Base-by-base conservation (phyloP, 2,329 filamentous ascomycete genomes). In the Ophiognomonia clavigignenti-juglandacearum region DNA sequence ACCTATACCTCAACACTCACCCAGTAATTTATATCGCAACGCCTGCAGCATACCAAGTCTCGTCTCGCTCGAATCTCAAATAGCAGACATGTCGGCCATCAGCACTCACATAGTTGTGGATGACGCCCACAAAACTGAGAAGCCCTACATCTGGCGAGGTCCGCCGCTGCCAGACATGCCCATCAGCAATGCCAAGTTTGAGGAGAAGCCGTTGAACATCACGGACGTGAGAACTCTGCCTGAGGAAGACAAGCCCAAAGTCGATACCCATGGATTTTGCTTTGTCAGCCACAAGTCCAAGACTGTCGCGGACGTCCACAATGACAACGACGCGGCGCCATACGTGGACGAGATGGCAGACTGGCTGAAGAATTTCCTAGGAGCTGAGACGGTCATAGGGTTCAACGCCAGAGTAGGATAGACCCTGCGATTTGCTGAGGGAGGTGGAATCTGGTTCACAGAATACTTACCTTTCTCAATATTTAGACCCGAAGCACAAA, bases 1-100 rank as follows among this genome's bases (percentile, higher is more conserved):
- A n/a, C n/a, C n/a, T n/a, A n/a, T n/a, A n/a, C n/a, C n/a, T n/a
- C n/a, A n/a, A n/a, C n/a, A n/a, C n/a, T n/a, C n/a, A n/a, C n/a
- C n/a, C n/a, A n/a, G n/a, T n/a, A n/a, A n/a, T n/a, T n/a, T n/a
- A n/a, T n/a, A n/a, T n/a, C n/a, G n/a, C n/a, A n/a, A n/a, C n/a
- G n/a, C n/a, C n/a, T n/a, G n/a, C n/a, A n/a, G n/a, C n/a, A n/a
- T n/a, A n/a, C n/a, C n/a, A n/a, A n/a, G n/a, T n/a, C n/a, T n/a
- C n/a, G n/a, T n/a, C n/a, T n/a, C n/a, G n/a, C n/a, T n/a, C n/a
- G n/a, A n/a, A n/a, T n/a, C 26, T 16, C 6, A 14, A 37, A 8
- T 7, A 43, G 23, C 31, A 29, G 9, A 26, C 7, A 44, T 44
- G 32, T 10, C 42, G 23, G 42, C 42, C 14, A 38, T 64, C 31